phyloP scores from a whole-genome alignment of 305 asterid genomes.

The Fraxinus platypoda region DNA sequence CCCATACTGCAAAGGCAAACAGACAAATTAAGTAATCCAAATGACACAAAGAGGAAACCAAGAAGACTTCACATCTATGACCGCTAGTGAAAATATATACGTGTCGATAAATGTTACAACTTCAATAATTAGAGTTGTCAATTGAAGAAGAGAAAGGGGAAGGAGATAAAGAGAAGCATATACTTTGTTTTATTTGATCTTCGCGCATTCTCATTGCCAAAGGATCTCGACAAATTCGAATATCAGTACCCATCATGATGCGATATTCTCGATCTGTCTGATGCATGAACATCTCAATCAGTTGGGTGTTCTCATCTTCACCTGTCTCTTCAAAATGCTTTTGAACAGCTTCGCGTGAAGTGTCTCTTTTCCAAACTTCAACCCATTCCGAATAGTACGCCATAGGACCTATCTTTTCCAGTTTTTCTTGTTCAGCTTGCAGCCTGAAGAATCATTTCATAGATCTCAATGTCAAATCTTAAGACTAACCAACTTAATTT shows the following conservation, averaged over 20 bases:
- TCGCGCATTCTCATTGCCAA: constrained; percentile 92
- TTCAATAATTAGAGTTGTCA: not conserved
- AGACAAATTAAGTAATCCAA: constrained; percentile 3
- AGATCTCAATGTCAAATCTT: constrained; percentile 20
- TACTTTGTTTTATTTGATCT: constrained; percentile 96
- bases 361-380: constrained; percentile 79
- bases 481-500: not conserved
- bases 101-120: not conserved
- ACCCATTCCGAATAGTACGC: constrained; percentile 98
- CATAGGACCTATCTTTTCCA: constrained; percentile 65
- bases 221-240: constrained; percentile 83
- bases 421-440: constrained; percentile 65
- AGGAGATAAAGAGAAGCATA: constrained; percentile 15
- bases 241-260: constrained; percentile 95
- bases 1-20: constrained; percentile 77
- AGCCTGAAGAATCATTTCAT: constrained; percentile 51
- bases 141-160: not conserved
- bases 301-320: constrained; percentile 89
- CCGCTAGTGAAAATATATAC: not conserved
- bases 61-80: not conserved
- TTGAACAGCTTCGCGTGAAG: constrained; percentile 80
- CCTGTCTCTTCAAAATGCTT: constrained; percentile 97
- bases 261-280: constrained; percentile 94
- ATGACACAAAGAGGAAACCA: not conserved
- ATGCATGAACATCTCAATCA: constrained; percentile 73